Evolutionary conservation across 768 basidiomycete species (phyloP).

Genomic region (Lactarius pseudohatsudake): DNA sequence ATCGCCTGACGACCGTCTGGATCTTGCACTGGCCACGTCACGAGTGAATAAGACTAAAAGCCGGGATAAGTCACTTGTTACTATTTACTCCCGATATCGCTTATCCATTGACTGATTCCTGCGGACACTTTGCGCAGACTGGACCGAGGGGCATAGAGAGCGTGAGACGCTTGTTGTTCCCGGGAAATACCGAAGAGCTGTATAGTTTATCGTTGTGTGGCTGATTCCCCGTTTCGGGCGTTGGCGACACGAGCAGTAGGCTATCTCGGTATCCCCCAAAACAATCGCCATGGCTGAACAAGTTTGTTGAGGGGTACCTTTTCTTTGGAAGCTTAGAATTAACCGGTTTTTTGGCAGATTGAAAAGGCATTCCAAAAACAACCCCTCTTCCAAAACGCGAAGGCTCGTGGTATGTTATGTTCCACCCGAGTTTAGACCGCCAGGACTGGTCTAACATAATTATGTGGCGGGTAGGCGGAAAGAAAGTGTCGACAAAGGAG

Average conservation of each 20-base stretch:
- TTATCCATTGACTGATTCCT: not conserved
- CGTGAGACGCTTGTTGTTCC: not conserved
- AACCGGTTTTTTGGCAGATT: constrained; percentile 51
- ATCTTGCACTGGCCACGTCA: not conserved
- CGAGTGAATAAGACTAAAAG: constrained; percentile 3
- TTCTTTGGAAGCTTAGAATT: not conserved
- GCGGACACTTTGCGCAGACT: not conserved
- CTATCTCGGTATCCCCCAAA: constrained; percentile 28
- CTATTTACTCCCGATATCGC: not conserved
- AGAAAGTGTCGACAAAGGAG: constrained; percentile 91
- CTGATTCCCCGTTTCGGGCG: constrained; percentile 26
- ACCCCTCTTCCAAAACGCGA: constrained; percentile 96
- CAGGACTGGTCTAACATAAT: constrained; percentile 7
- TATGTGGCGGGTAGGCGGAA: constrained; percentile 53
- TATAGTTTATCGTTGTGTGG: constrained; percentile 25
- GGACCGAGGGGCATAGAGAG: too few relatives aligned
- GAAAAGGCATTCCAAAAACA: constrained; percentile 99
- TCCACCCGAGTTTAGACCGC: not conserved
- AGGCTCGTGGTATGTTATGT: constrained; percentile 75
- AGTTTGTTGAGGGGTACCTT: constrained; percentile 32
- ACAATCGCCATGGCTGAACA: constrained; percentile 43
- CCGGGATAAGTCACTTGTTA: constrained; percentile 10
- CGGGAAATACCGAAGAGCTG: constrained; percentile 27
- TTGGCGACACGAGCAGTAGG: constrained; percentile 11
- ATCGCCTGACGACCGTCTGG: constrained; percentile 15